phyloP scores from a whole-genome alignment of 1,284 basidiomycete species.

The Trametes hirsuta region DNA sequence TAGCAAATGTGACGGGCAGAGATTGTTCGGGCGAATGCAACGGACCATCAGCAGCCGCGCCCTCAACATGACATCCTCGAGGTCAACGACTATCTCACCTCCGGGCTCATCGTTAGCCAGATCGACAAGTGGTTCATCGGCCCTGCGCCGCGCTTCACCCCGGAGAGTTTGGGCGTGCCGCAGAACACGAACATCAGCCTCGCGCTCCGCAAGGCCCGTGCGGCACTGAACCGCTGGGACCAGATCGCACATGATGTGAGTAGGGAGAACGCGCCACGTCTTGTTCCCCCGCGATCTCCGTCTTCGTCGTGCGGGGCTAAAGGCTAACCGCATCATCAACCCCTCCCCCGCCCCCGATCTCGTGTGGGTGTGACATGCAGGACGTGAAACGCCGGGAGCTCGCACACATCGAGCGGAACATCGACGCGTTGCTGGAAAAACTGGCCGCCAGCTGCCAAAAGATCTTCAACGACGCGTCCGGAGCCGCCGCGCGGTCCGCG shows the following conservation, averaged over 20 bases:
- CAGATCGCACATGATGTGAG: conserved; percentile 23
- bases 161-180: conserved; percentile 55
- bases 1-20: conserved; percentile 26
- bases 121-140: conserved; percentile 82
- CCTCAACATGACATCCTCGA: conserved; percentile 76
- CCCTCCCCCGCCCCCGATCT: too few relatives aligned
- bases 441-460: conserved; percentile 61
- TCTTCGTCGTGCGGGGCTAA: not conserved
- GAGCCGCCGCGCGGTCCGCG: conserved; percentile 65
- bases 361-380: conserved; percentile 35
- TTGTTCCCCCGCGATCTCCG: not conserved
- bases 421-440: conserved; percentile 66
- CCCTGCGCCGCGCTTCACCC: conserved; percentile 57
- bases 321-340: conserved; percentile 3
- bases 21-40: conserved; percentile 31
- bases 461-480: conserved; percentile 65
- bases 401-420: conserved; percentile 66
- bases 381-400: conserved; percentile 51
- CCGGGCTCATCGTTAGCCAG: conserved; percentile 65
- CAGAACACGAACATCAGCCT: conserved; percentile 19
- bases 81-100: conserved; percentile 77
- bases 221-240: conserved; percentile 20
- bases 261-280: not conserved
- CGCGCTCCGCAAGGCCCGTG: conserved; percentile 14
- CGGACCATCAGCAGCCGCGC: conserved; percentile 48